Conservation (phyloP, 163 green algal species). For the Scenedesmus sp. region DNA sequence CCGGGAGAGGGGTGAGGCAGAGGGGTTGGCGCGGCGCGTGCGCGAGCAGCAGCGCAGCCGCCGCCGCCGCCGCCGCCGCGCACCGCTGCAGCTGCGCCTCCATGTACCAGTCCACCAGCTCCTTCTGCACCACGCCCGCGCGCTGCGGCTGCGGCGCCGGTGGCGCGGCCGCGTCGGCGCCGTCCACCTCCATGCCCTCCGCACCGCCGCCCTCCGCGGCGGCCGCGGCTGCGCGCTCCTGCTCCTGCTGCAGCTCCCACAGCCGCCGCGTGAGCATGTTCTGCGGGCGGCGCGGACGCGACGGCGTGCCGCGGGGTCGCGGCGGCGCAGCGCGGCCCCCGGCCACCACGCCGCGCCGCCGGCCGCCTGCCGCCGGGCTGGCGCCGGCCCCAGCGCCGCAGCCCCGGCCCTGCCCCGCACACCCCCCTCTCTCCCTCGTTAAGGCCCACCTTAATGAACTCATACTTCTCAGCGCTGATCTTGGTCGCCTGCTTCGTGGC, state of each 20-base stretch:
- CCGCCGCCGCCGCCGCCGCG: conserved; percentile 4
- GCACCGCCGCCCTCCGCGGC: conserved; percentile 43
- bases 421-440: no score
- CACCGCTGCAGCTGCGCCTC: conserved; percentile 60
- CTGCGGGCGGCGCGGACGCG: conserved; percentile 49
- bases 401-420: no score
- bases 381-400: no score
- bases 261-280: conserved; percentile 73
- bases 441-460: conserved; percentile 81
- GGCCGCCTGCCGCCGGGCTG: no score
- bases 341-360: no score
- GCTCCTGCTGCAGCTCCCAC: conserved; percentile 60
- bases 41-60: background rate
- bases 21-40: background rate
- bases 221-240: conserved; percentile 44
- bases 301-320: no score
- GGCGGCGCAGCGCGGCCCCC: no score
- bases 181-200: conserved; percentile 34
- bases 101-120: conserved; percentile 87
- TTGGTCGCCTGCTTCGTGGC: conserved; percentile 51
- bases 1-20: background rate
- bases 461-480: conserved; percentile 73
- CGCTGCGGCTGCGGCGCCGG: background rate
- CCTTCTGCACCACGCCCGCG: conserved; percentile 65
- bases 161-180: background rate